phyloP scores from a whole-genome alignment of 2,329 filamentous ascomycete genomes.

The Diaporthe amygdali region DNA sequence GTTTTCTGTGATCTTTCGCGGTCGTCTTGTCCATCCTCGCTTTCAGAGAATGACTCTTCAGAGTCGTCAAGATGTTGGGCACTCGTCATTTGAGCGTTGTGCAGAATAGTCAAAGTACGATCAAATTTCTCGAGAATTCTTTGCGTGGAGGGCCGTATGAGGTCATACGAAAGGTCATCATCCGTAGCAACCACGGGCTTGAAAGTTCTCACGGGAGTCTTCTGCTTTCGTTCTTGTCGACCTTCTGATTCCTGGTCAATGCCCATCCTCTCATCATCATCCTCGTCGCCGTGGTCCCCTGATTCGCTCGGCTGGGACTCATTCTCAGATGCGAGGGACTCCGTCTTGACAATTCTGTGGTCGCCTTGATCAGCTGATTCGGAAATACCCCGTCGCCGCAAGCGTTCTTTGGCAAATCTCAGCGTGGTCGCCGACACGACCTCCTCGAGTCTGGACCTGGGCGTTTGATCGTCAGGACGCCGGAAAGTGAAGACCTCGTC shows the following conservation, averaged over 20 bases:
- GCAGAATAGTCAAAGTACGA: slow-evolving; percentile 70
- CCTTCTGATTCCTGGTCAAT: background rate
- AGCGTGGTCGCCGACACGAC: slow-evolving; percentile 71
- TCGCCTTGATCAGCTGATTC: background rate
- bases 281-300: background rate
- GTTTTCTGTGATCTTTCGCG: background rate
- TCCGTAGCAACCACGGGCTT: slow-evolving; percentile 68
- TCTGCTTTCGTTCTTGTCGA: background rate
- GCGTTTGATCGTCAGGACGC: slow-evolving; percentile 46
- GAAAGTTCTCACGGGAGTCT: slow-evolving; percentile 31
- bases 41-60: slow-evolving; percentile 29
- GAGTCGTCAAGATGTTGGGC: slow-evolving; percentile 42
- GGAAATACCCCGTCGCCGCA: slow-evolving; percentile 46
- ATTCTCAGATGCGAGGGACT: slow-evolving; percentile 26
- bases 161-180: slow-evolving; percentile 67
- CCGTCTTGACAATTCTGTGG: background rate
- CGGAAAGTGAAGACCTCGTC: slow-evolving; percentile 59
- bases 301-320: background rate
- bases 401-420: slow-evolving; percentile 70
- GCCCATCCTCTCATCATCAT: slow-evolving; percentile 1
- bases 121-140: slow-evolving; percentile 76
- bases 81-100: slow-evolving; percentile 65
- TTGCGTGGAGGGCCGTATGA: slow-evolving; percentile 73
- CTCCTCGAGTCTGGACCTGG: slow-evolving; percentile 71
- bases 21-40: background rate